Base-by-base conservation (phyloP, 768 basidiomycete species). In the Boletus reticulatus region DNA sequence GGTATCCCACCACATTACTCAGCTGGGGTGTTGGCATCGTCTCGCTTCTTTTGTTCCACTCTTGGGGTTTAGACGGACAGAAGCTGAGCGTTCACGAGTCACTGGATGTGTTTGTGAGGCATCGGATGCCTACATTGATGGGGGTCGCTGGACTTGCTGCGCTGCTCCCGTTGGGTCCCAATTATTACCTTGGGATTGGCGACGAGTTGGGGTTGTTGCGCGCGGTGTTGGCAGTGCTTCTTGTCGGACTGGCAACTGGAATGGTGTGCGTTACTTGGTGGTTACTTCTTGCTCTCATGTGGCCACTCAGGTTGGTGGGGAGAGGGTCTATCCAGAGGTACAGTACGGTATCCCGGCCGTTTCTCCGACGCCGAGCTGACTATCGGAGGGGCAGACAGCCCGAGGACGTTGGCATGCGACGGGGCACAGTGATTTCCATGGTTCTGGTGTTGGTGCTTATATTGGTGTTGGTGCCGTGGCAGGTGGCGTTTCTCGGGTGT, bases 401-500 rank as follows among this genome's bases (percentile, higher is more conserved):
- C 22, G 76, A 78, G 57, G 72, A 71, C 24, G 48, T 61, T 6
- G 70, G 76, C 24, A 70, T 80, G 45, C 76, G 74, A 32, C 74
- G 77, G 56, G 76, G 76, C 62, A 82, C 81, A 4, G 29, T 86
- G 24, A 41, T 84, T 7, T 88, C 88, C 7, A 80, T 92, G 68
- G 59, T 67, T 8, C 47, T 87, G 19, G 79, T 94, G 34, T 78
- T 87, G 48, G 59, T 80, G 16, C 72, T 87, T n/a, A 85, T 94
- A 38, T 80, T 87, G 55, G 59, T 90, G 38, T 73, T 94, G 50
- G 76, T 95, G n/a, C 94, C 94, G 0, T 93, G 92, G 84, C 94
- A 97, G 71, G 89, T 95, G 11, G 93, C 89, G 6, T 94, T 89
- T 71, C 78, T 96, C 22, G 86, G 90, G 19, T 85, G 85, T 60